phyloP scores from a whole-genome alignment of 139 green algal genomes.

The Nannochloris sp. region DNA sequence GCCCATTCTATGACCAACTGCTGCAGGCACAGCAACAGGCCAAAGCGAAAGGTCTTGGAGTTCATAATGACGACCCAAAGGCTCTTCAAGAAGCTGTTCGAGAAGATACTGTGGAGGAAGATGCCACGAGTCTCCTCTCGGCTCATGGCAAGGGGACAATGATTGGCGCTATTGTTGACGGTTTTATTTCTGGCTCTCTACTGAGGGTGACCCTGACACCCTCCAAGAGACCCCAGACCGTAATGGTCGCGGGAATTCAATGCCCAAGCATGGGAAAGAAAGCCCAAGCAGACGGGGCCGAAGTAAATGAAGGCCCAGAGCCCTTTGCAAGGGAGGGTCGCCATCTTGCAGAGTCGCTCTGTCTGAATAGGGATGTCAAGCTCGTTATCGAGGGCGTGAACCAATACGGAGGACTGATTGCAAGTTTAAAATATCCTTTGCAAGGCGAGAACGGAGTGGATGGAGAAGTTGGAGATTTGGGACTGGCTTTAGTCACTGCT shows the following conservation, averaged over 20 bases:
- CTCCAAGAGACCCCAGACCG: constrained; percentile 40
- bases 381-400: constrained; percentile 19
- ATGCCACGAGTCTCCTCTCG: constrained; percentile 46
- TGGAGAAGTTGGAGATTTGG: constrained; percentile 43
- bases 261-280: constrained; percentile 64
- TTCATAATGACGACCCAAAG: constrained; percentile 70
- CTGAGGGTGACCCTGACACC: constrained; percentile 71
- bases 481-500: constrained; percentile 43
- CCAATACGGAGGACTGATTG: constrained; percentile 32
- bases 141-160: constrained; percentile 65
- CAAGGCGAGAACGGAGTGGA: neutral
- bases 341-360: constrained; percentile 69
- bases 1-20: constrained; percentile 74
- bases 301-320: constrained; percentile 37
- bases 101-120: constrained; percentile 24
- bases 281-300: constrained; percentile 1
- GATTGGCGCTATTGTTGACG: constrained; percentile 75
- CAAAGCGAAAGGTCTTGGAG: constrained; percentile 48
- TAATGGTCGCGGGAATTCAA: constrained; percentile 71
- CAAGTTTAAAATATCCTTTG: constrained; percentile 15
- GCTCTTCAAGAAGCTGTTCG: constrained; percentile 33
- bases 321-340: constrained; percentile 76
- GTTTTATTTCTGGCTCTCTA: constrained; percentile 61
- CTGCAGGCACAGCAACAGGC: constrained; percentile 57
- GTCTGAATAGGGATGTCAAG: constrained; percentile 58